Evolutionary conservation across 352 stramenopile species (phyloP).

Genomic region (Globisporangium canariense): DNA sequence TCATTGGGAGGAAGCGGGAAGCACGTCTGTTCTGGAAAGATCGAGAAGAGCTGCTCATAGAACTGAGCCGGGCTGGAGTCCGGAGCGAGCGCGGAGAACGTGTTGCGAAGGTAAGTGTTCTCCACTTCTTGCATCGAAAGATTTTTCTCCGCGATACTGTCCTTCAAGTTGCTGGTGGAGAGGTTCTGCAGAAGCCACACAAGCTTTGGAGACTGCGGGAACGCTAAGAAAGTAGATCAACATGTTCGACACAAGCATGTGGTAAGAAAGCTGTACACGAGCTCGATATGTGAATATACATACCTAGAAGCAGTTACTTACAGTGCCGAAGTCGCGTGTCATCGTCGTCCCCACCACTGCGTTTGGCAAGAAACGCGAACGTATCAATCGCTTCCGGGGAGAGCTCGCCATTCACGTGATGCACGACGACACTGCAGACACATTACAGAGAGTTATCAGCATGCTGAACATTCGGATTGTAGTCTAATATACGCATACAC

Average conservation of each 20-base stretch:
- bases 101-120: slow-evolving; percentile 54
- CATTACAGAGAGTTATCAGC: slow-evolving; percentile 13
- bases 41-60: slow-evolving; percentile 38
- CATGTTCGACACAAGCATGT: background rate
- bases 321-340: slow-evolving; percentile 27
- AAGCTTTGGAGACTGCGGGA: slow-evolving; percentile 71
- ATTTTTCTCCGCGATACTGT: slow-evolving; percentile 48
- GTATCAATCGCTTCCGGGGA: slow-evolving; percentile 41
- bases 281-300: background rate
- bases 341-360: slow-evolving; percentile 20
- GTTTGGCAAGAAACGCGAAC: slow-evolving; percentile 58
- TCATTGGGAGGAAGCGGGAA: slow-evolving; percentile 42
- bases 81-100: slow-evolving; percentile 31
- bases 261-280: slow-evolving; percentile 1
- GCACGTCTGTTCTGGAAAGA: slow-evolving; percentile 58
- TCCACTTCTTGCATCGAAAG: slow-evolving; percentile 56
- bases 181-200: slow-evolving; percentile 73
- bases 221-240: slow-evolving; percentile 26
- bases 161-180: slow-evolving; percentile 56
- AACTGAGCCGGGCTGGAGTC: slow-evolving; percentile 23
- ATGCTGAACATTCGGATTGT: background rate
- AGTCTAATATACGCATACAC: too few relatives aligned
- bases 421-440: slow-evolving; percentile 59
- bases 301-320: slow-evolving; percentile 8
- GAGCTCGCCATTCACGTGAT: slow-evolving; percentile 57